phyloP scores from a whole-genome alignment of 129 eudicot genomes.

The Oenanthe sinensis region DNA sequence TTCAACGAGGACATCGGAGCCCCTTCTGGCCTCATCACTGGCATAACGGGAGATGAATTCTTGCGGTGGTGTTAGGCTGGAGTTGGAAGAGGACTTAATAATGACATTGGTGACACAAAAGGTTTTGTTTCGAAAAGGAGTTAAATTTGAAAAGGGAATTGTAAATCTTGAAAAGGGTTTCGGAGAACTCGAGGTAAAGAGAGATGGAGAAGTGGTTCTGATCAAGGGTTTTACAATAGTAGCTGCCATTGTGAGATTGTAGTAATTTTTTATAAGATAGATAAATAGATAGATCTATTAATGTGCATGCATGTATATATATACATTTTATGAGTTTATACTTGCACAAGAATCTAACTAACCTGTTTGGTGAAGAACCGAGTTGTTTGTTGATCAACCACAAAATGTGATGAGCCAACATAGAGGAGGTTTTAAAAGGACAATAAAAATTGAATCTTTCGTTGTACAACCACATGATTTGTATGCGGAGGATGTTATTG shows the following conservation, averaged over 20 bases:
- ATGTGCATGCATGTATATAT: conserved; percentile 10
- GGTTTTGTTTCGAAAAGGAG: not conserved
- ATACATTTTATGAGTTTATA: no score
- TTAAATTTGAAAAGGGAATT: not conserved
- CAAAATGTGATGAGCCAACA: no score
- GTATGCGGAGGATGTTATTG: no score
- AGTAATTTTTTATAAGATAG: conserved; percentile 36
- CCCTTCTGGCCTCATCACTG: conserved; percentile 45
- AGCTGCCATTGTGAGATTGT: conserved; percentile 4
- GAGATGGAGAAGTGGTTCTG: not conserved
- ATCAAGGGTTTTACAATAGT: not conserved
- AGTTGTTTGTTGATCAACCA: no score
- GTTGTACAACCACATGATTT: no score
- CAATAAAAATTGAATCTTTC: no score
- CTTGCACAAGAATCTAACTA: no score
- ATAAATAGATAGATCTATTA: conserved; percentile 55
- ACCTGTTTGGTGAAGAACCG: no score
- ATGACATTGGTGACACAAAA: conserved; percentile 7
- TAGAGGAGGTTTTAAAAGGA: no score
- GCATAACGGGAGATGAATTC: conserved; percentile 31
- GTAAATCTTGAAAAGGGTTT: not conserved
- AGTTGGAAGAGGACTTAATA: conserved; percentile 7
- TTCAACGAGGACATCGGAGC: conserved; percentile 53
- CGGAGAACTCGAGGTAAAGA: not conserved
- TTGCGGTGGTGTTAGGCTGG: not conserved